phyloP scores from a whole-genome alignment of 208 protist species.

The Acanthamoeba castellanii region DNA sequence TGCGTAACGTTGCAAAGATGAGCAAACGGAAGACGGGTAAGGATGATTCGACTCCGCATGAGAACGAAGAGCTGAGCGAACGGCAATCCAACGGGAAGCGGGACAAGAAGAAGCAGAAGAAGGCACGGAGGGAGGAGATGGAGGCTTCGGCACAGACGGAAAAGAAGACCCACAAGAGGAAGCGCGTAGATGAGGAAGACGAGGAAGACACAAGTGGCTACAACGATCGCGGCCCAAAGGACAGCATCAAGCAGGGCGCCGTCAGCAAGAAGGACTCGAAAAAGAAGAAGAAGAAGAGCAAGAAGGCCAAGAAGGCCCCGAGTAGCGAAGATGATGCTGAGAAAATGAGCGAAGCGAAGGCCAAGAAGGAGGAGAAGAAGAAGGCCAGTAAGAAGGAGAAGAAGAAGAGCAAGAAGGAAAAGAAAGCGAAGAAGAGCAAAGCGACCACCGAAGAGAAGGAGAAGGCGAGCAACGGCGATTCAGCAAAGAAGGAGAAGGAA shows the following conservation, averaged over 20 bases:
- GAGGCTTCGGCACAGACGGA: no score
- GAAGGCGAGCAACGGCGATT: background rate
- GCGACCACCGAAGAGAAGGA: background rate
- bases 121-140: background rate
- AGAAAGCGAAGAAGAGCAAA: background rate
- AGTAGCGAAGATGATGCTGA: no score
- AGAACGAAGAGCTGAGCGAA: background rate
- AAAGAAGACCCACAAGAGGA: background rate
- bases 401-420: background rate
- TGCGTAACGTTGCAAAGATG: background rate
- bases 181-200: background rate
- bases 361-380: background rate
- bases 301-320: background rate
- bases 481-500: background rate
- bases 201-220: background rate
- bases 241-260: background rate
- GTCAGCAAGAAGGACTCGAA: background rate
- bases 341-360: background rate
- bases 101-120: constrained; percentile 17
- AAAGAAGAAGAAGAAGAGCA: background rate
- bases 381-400: background rate
- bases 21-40: background rate
- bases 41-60: background rate
- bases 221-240: background rate
- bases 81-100: background rate